Conservation (phyloP, 371 early-diverging fungal genomes). For the Smittium culicis region DNA sequence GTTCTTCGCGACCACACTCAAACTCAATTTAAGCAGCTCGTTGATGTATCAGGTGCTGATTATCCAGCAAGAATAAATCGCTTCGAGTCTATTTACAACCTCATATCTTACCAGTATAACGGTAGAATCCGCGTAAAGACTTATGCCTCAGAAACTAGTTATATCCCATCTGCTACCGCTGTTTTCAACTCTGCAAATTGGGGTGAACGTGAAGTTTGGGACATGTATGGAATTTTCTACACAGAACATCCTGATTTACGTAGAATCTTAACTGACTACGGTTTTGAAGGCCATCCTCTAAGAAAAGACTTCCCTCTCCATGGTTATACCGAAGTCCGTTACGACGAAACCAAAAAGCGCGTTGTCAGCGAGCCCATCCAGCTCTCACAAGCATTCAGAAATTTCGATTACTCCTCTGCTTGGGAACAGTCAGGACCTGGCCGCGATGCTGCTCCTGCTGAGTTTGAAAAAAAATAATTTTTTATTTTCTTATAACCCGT, state of each 20-base stretch:
- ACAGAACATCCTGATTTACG: slow-evolving; percentile 90
- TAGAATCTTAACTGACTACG: slow-evolving; percentile 95
- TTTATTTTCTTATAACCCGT: not conserved
- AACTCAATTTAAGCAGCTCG: slow-evolving; percentile 78
- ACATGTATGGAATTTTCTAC: slow-evolving; percentile 96
- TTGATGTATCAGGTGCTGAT: slow-evolving; percentile 81
- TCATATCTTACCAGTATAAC: slow-evolving; percentile 76
- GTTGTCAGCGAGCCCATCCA: slow-evolving; percentile 92
- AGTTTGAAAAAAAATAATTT: slow-evolving; percentile 19
- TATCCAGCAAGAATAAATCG: slow-evolving; percentile 82
- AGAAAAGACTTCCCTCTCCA: slow-evolving; percentile 97
- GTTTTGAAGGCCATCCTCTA: slow-evolving; percentile 94
- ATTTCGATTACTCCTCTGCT: slow-evolving; percentile 76
- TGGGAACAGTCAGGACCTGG: slow-evolving; percentile 61
- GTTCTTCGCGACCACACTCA: slow-evolving; percentile 91
- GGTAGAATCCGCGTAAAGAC: slow-evolving; percentile 95
- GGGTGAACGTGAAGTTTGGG: slow-evolving; percentile 96
- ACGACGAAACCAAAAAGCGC: slow-evolving; percentile 93
- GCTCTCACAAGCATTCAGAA: slow-evolving; percentile 91
- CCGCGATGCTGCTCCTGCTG: slow-evolving; percentile 29
- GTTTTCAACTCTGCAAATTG: slow-evolving; percentile 83
- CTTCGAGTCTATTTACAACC: slow-evolving; percentile 91
- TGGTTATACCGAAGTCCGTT: slow-evolving; percentile 88
- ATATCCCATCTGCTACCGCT: slow-evolving; percentile 69
- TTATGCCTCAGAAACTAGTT: slow-evolving; percentile 76